Evolutionary conservation across 257 asterid genomes (phyloP).

Genomic region (Solanum clarkiae): DNA sequence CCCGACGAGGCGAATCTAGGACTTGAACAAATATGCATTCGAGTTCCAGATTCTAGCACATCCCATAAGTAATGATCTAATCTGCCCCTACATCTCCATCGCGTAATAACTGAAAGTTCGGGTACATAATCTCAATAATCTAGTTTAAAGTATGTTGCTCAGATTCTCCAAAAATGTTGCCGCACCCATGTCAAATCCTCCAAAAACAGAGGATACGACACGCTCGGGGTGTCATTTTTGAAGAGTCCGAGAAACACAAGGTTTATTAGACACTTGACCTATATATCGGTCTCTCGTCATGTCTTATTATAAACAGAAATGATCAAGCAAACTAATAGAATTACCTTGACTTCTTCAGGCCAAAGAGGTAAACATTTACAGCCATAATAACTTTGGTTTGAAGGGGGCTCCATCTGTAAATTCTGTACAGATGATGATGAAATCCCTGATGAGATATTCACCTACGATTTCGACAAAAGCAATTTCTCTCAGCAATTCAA

Average conservation of each 20-base stretch:
- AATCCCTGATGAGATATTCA: constrained; percentile 45
- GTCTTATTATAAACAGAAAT: not conserved
- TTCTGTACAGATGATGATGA: constrained; percentile 31
- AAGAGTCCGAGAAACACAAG: not conserved
- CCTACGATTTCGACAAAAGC: constrained; percentile 20
- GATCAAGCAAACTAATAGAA: not conserved
- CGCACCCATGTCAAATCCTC: not conserved
- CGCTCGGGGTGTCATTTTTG: not conserved
- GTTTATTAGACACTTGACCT: not conserved
- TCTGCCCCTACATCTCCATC: not conserved
- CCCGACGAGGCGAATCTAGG: not conserved
- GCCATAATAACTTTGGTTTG: constrained; percentile 67
- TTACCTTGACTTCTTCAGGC: constrained; percentile 65
- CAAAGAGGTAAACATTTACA: constrained; percentile 24
- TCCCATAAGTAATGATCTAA: not conserved
- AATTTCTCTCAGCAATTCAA: not conserved
- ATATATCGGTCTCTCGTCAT: not conserved
- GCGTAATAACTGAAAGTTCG: not conserved
- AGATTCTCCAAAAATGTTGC: too few relatives aligned
- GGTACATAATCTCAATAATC: not conserved
- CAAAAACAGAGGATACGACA: not conserved
- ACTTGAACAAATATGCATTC: not conserved
- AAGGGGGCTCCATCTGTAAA: constrained; percentile 94
- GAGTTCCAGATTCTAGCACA: not conserved
- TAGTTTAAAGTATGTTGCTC: not conserved